A percentile compares a stretch with the other conserved stretches of the same genome.
phyloP scores from a whole-genome alignment of 2,329 filamentous ascomycete species.

The Colletotrichum cordylinicola region DNA sequence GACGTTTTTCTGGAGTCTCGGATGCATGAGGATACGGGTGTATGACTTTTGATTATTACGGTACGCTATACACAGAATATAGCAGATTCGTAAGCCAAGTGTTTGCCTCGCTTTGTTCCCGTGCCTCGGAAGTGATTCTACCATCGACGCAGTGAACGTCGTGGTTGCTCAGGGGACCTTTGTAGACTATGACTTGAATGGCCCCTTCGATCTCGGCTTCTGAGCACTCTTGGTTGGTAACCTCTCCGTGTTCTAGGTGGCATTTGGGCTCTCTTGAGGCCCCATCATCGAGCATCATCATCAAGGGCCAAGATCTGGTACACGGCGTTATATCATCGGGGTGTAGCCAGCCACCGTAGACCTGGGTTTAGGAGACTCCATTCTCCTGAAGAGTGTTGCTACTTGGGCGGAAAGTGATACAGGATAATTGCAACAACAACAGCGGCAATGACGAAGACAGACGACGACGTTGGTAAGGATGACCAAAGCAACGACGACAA shows the following conservation, averaged over 20 bases:
- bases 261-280: not conserved
- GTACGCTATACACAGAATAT: not conserved
- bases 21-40: conserved; percentile 9
- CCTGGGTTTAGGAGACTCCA: not conserved
- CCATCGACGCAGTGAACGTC: not conserved
- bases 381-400: not conserved
- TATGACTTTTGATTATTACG: conserved; percentile 14
- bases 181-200: not conserved
- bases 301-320: not conserved
- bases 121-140: not conserved
- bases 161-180: not conserved
- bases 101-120: not conserved
- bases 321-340: not conserved
- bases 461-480: not conserved
- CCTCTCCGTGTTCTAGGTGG: not conserved
- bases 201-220: not conserved
- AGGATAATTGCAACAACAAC: not conserved
- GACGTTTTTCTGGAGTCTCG: conserved; percentile 11
- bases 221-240: not conserved
- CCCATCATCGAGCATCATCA: not conserved
- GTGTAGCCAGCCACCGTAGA: not conserved
- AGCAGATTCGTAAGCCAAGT: not conserved
- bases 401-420: not conserved
- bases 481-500: not conserved
- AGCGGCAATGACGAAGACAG: not conserved